Percentiles rank a stretch among this genome's conserved stretches.
phyloP scores from a whole-genome alignment of 805 yeast species.

The Lipomyces orientalis region DNA sequence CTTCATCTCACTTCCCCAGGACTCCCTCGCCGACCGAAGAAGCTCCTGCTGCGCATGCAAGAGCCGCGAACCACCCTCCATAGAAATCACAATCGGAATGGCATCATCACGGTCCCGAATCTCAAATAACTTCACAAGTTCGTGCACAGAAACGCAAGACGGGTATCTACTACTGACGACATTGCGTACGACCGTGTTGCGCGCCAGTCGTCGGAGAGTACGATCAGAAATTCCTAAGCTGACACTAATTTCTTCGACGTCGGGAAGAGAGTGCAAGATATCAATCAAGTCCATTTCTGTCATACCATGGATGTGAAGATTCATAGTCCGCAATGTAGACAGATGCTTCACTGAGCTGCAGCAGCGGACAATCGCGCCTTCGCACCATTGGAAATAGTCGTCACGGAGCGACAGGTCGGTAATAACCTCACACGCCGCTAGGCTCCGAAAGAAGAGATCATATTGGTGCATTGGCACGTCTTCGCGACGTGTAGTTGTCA shows the following conservation, averaged over 20 bases:
- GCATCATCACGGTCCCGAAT: conserved; percentile 12
- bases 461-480: conserved; percentile 9
- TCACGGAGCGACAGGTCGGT: conserved; percentile 3
- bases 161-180: conserved; percentile 10
- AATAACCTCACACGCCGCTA: conserved; percentile 11
- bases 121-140: conserved; percentile 1
- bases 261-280: conserved; percentile 1
- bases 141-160: conserved; percentile 5
- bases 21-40: neutral
- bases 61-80: conserved; percentile 15
- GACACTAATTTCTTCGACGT: conserved; percentile 1
- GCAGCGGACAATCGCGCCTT: neutral
- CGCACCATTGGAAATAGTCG: conserved; percentile 4
- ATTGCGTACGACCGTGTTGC: neutral
- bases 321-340: neutral
- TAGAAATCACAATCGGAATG: conserved; percentile 6
- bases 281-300: conserved; percentile 3
- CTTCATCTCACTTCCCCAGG: neutral
- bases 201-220: neutral
- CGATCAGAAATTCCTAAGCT: conserved; percentile 6
- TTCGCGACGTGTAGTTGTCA: conserved; percentile 7
- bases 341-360: conserved; percentile 12
- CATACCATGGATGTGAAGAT: conserved; percentile 13
- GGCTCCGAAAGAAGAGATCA: conserved; percentile 18
- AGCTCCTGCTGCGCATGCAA: neutral